These are phyloP conservation scores for Pisolithus orientalis DNA, from an alignment of 768 basidiomycete genomes.

Conservation along the genomic window DNA sequence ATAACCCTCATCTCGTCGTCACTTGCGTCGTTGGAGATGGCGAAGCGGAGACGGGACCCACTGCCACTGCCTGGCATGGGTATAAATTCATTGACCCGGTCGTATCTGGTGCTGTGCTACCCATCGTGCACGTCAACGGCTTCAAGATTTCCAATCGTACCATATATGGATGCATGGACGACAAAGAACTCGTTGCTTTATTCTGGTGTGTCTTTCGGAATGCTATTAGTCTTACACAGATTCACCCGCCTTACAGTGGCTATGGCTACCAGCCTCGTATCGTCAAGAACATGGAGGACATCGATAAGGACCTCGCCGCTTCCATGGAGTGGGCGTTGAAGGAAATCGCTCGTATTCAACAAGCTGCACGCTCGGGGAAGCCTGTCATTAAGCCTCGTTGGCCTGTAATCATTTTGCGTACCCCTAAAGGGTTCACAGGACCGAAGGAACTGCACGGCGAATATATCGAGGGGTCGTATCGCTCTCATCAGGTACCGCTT, in stretches of 20 bases:
- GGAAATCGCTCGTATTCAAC: slow-evolving; percentile 74
- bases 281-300: slow-evolving; percentile 57
- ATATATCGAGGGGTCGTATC: slow-evolving; percentile 76
- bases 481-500: slow-evolving; percentile 85
- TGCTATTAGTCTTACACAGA: neutral
- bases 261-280: slow-evolving; percentile 89
- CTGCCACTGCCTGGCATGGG: slow-evolving; percentile 79
- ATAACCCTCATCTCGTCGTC: slow-evolving; percentile 82
- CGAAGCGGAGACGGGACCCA: slow-evolving; percentile 78
- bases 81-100: slow-evolving; percentile 88
- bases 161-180: slow-evolving; percentile 86
- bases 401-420: slow-evolving; percentile 82
- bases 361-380: slow-evolving; percentile 66
- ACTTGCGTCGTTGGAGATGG: slow-evolving; percentile 85
- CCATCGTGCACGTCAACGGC: slow-evolving; percentile 82
- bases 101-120: slow-evolving; percentile 85
- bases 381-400: slow-evolving; percentile 86
- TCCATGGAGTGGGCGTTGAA: slow-evolving; percentile 75
- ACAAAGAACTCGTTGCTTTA: slow-evolving; percentile 72
- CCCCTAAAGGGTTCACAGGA: slow-evolving; percentile 76
- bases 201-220: slow-evolving; percentile 49
- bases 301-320: slow-evolving; percentile 76
- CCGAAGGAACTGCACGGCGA: slow-evolving; percentile 64
- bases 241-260: slow-evolving; percentile 36
- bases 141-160: slow-evolving; percentile 92